Evolutionary conservation across 2,329 filamentous ascomycete genomes (phyloP), one percentile per base, ranked within the genome.

Genomic region (Clarireedia hainanense): DNA sequence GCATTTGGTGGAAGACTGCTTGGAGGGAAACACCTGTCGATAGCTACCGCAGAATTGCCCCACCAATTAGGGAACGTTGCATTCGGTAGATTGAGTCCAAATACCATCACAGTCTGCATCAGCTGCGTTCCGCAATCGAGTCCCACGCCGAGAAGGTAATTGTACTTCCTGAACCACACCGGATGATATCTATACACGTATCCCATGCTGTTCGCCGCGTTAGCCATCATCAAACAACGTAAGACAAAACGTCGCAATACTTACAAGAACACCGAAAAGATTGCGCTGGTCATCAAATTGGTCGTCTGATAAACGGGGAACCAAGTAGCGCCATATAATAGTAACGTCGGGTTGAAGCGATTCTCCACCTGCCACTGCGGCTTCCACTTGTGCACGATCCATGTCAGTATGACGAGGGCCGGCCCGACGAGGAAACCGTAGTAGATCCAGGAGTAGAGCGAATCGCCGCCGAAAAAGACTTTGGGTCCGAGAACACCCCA

Each of bases 131-230:
- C 86, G 50, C 81, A 81, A 68, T 89, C 86, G 34, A 90, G 73
- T 0, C 83, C 86, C 0, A 86, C 86, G n/a, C 85, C 88, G 0
- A 84, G 81, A 65, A 89, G 77, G 67, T 89, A 90, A 73, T 90
- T 89, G 74, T 88, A 90, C 69, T 85, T 83, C 70, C 87, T 73
- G 84, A 86, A 90, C 84, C 86, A 88, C 39, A 82, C 30, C 5
- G 54, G 54, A 27, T 64, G 65, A 53, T 67, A 69, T n/a, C 52
- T 43, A 14, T 54, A 54, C 4, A 54, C 34, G 15, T 54, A 54
- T 2, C 52, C 52, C 52, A 54, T 54, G 10, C 52, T 54, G 5
- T 12, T 53, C 30, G 4, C 3, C 4, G 6, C 5, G 14, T 54
- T 27, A 54, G 45, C 15, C 7, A 15, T 4, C 2, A 2, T 4